A percentile compares a stretch with the other conserved stretches of the same genome.
These are phyloP conservation scores for Xylaria hypoxylon DNA, from an alignment of 2,329 filamentous ascomycete species.

Conservation along the genomic window DNA sequence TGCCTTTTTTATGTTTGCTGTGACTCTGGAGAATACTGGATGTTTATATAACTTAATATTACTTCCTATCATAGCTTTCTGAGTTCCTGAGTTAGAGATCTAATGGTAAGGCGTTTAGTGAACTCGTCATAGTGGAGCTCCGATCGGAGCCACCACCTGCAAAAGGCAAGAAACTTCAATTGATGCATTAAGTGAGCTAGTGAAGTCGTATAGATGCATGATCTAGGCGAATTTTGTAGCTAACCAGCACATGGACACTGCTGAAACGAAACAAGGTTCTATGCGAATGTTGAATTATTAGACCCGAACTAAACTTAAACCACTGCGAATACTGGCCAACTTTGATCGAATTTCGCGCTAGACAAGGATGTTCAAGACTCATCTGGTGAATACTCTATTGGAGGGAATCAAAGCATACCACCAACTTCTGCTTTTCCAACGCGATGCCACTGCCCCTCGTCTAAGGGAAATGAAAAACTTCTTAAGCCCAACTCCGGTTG, in stretches of 20 bases:
- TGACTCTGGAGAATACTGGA: background rate
- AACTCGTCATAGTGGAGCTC: conserved; percentile 34
- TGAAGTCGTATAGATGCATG: conserved; percentile 26
- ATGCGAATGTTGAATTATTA: no score
- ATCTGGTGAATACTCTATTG: background rate
- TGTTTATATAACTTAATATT: conserved; percentile 6
- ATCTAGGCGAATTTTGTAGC: conserved; percentile 23
- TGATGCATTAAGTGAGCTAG: conserved; percentile 40
- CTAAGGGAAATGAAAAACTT: background rate
- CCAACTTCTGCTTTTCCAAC: background rate
- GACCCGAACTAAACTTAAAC: no score
- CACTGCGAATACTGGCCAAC: background rate
- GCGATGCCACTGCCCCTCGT: background rate
- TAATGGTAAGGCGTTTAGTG: conserved; percentile 7
- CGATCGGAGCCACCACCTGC: conserved; percentile 45
- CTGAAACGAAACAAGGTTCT: background rate
- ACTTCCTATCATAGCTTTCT: background rate
- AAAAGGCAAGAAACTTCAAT: conserved; percentile 42
- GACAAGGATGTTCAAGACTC: no score
- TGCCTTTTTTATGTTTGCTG: background rate
- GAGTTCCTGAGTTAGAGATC: conserved; percentile 31
- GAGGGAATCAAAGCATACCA: background rate
- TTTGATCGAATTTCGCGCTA: background rate
- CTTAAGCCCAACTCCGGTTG: background rate
- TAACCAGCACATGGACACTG: conserved; percentile 7